Evolutionary conservation across 306 rosid species (phyloP).

Genomic region (Begonia masoniana): DNA sequence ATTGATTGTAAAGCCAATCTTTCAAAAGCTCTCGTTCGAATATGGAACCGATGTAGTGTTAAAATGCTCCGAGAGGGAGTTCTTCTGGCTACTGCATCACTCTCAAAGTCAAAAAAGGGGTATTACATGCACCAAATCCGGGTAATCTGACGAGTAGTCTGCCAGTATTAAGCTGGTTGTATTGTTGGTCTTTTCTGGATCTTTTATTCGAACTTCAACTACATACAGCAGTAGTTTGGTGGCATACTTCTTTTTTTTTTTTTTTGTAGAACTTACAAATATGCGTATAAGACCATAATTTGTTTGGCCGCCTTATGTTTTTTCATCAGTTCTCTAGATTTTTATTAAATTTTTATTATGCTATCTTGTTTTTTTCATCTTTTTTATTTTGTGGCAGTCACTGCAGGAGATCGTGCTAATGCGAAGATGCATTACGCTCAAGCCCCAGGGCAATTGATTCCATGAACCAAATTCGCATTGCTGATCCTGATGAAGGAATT

Average conservation of each 20-base stretch:
- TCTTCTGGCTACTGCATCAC: conserved; percentile 57
- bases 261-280: too few species aligned
- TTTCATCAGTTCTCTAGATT: neutral
- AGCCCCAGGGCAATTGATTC: conserved; percentile 63
- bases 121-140: conserved; percentile 26
- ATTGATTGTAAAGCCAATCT: conserved; percentile 65
- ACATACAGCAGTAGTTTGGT: neutral
- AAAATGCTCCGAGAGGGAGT: conserved; percentile 62
- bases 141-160: conserved; percentile 20
- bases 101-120: conserved; percentile 50
- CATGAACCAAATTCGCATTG: conserved; percentile 20
- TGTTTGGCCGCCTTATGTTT: too few species aligned
- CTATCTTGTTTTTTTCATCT: conserved; percentile 17
- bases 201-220: too few species aligned
- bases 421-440: conserved; percentile 87
- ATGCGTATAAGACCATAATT: too few species aligned
- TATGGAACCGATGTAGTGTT: conserved; percentile 56
- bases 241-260: neutral
- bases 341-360: conserved; percentile 3
- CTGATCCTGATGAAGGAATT: conserved; percentile 19
- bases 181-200: neutral
- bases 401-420: conserved; percentile 81
- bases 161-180: neutral
- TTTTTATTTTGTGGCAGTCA: conserved; percentile 38
- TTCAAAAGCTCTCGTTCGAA: conserved; percentile 56